Conservation (phyloP, 1,284 basidiomycete species). For the Fistulina hepatica region DNA sequence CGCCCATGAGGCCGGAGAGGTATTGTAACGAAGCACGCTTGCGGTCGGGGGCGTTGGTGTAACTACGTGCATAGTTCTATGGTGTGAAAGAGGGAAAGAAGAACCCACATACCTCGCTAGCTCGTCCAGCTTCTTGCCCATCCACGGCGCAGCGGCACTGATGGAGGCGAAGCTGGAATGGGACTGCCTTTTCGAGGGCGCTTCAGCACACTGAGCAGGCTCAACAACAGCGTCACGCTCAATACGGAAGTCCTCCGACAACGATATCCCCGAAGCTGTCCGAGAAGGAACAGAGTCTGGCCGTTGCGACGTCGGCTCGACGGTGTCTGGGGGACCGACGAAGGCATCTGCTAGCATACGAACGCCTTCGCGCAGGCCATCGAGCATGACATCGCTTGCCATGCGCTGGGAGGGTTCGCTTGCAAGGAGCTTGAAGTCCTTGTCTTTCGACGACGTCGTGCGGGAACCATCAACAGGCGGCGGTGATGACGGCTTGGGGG, state of each 20-base stretch:
- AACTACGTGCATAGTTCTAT: neutral
- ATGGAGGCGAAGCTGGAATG: neutral
- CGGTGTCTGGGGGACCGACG: neutral
- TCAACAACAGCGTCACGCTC: neutral
- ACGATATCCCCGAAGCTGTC: too few relatives aligned
- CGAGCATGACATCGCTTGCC: conserved; percentile 34
- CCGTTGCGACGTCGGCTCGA: neutral
- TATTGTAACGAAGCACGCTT: neutral
- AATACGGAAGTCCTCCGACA: neutral
- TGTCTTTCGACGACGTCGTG: too few relatives aligned
- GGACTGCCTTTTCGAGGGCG: neutral
- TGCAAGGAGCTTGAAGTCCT: too few relatives aligned
- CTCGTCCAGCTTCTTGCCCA: conserved; percentile 1
- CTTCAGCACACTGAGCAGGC: neutral
- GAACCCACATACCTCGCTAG: neutral
- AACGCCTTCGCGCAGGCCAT: conserved; percentile 56
- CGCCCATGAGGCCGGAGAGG: neutral
- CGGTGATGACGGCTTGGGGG: conserved; percentile 3
- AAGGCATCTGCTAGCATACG: conserved; percentile 27
- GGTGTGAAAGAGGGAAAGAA: neutral
- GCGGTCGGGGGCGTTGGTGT: neutral
- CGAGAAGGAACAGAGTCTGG: neutral
- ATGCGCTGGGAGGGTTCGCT: too few relatives aligned
- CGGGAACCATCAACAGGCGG: conserved; percentile 4
- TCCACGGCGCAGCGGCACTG: neutral